These are phyloP conservation scores for Sporothrix euskadiensis DNA, from an alignment of 2,329 filamentous ascomycete species.

Conservation along the genomic window DNA sequence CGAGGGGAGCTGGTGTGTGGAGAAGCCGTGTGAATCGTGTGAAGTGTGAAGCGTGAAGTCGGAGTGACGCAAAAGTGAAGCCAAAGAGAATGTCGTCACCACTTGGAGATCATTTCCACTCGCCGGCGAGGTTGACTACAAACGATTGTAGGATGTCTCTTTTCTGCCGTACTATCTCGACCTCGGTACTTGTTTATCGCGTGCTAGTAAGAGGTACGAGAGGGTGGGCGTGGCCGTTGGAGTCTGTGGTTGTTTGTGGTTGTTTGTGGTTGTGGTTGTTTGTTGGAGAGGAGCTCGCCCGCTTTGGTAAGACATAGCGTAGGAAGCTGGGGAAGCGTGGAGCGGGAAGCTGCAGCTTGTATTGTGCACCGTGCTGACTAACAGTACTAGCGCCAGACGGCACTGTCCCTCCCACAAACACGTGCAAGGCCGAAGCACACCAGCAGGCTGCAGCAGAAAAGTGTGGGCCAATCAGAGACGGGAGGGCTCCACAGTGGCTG, in stretches of 20 bases:
- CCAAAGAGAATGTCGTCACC: not conserved
- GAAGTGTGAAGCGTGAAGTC: not conserved
- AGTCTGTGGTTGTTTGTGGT: not conserved
- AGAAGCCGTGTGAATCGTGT: not conserved
- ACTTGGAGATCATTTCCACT: not conserved
- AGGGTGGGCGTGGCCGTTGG: not conserved
- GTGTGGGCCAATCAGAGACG: not conserved
- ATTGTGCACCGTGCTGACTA: not conserved
- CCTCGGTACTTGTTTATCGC: too few relatives aligned
- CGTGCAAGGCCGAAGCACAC: not conserved
- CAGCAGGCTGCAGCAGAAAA: slow-evolving; percentile 10
- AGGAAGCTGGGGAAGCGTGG: not conserved
- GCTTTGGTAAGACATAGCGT: not conserved
- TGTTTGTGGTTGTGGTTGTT: not conserved
- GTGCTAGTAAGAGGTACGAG: not conserved
- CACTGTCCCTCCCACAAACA: not conserved
- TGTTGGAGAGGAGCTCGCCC: not conserved
- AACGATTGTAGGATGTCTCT: not conserved
- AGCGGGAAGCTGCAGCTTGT: not conserved
- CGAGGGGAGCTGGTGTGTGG: not conserved
- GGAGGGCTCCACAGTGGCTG: not conserved
- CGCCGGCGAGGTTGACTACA: not conserved
- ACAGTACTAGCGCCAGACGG: not conserved
- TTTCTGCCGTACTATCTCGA: not conserved
- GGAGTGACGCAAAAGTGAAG: not conserved